These are phyloP conservation scores for Mycosphaerelloides madeirae DNA, from an alignment of 2,329 filamentous ascomycete species.

Conservation along the genomic window DNA sequence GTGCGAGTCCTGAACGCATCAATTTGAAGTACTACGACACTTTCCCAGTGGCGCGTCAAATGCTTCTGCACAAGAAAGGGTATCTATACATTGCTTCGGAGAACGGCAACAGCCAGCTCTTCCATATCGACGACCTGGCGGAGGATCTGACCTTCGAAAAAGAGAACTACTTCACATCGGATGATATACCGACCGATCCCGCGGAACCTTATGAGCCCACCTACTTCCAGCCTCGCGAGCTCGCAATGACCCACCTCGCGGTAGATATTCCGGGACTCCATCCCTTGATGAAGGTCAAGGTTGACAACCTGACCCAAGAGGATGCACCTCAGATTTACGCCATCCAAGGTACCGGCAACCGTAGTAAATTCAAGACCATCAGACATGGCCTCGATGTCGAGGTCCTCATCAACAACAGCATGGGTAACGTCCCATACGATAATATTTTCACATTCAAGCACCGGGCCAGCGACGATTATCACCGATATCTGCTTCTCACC, in stretches of 20 bases:
- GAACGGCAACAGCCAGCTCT: conserved; percentile 88
- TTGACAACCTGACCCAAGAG: conserved; percentile 84
- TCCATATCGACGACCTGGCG: conserved; percentile 94
- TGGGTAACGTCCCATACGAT: conserved; percentile 30
- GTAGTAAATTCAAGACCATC: conserved; percentile 84
- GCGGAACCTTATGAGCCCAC: conserved; percentile 67
- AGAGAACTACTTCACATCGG: conserved; percentile 45
- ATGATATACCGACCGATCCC: conserved; percentile 67
- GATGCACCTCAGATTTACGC: conserved; percentile 97
- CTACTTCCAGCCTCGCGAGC: conserved; percentile 77
- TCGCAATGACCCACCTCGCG: conserved; percentile 60
- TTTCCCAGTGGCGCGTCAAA: conserved; percentile 76
- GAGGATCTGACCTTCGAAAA: conserved; percentile 82
- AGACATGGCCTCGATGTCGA: conserved; percentile 91
- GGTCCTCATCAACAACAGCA: conserved; percentile 46
- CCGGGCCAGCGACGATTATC: conserved; percentile 73
- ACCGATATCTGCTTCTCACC: conserved; percentile 89
- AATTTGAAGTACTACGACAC: conserved; percentile 99
- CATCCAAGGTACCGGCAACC: conserved; percentile 79
- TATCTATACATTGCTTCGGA: conserved; percentile 92
- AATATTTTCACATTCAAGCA: conserved; percentile 90
- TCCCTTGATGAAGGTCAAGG: conserved; percentile 83
- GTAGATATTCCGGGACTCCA: conserved; percentile 66
- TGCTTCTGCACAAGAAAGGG: conserved; percentile 92
- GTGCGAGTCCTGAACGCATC: conserved; percentile 73